These are phyloP conservation scores for Tubosaeta sp. DNA, from an alignment of 768 basidiomycete genomes.

Conservation along the genomic window DNA sequence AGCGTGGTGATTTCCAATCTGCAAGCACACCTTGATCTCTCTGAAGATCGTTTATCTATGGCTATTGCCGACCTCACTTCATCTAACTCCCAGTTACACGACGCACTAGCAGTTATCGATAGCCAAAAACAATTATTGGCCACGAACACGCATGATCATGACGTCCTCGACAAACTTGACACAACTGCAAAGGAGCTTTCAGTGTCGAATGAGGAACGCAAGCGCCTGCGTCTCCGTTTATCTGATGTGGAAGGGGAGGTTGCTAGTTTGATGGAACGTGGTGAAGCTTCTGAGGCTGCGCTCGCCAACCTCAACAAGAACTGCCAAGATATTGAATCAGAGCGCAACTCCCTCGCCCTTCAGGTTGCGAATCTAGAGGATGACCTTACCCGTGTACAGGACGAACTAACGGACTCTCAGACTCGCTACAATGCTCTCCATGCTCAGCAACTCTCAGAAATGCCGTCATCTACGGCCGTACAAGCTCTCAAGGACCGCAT, in stretches of 20 bases:
- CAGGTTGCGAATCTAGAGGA: slow-evolving; percentile 59
- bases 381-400: slow-evolving; percentile 51
- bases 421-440: slow-evolving; percentile 58
- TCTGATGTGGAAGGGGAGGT: slow-evolving; percentile 35
- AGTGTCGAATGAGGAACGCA: slow-evolving; percentile 24
- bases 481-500: slow-evolving; percentile 59
- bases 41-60: slow-evolving; percentile 11
- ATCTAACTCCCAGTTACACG: slow-evolving; percentile 14
- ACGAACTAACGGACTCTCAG: slow-evolving; percentile 55
- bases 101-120: slow-evolving; percentile 16
- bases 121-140: slow-evolving; percentile 13
- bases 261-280: slow-evolving; percentile 27
- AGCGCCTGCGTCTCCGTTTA: slow-evolving; percentile 25
- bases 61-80: slow-evolving; percentile 11
- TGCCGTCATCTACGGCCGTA: slow-evolving; percentile 55
- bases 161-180: slow-evolving; percentile 30
- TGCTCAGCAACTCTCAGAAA: slow-evolving; percentile 59
- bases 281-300: slow-evolving; percentile 31
- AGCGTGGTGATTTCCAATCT: slow-evolving; percentile 39
- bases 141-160: slow-evolving; percentile 20
- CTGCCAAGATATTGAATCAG: slow-evolving; percentile 56
- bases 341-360: slow-evolving; percentile 62
- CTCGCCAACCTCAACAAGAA: slow-evolving; percentile 42
- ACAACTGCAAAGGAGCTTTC: slow-evolving; percentile 33
- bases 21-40: slow-evolving; percentile 26